Evolutionary conservation across 2,329 filamentous ascomycete genomes (phyloP).

Genomic region (Proliferodiscus dingleyae): DNA sequence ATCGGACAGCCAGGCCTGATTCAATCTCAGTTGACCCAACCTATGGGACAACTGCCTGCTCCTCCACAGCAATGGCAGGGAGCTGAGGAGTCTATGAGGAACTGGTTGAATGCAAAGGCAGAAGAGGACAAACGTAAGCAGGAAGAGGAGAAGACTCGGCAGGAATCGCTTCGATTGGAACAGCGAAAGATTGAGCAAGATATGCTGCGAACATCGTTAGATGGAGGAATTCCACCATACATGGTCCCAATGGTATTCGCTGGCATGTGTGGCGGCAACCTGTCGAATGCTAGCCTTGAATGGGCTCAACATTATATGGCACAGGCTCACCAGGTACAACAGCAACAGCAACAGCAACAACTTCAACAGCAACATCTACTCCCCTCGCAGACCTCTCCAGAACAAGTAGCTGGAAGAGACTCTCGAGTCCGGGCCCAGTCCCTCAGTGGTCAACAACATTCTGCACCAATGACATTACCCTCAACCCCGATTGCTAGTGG

Average conservation of each 20-base stretch:
- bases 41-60: conserved; percentile 53
- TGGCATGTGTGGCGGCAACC: conserved; percentile 59
- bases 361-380: conserved; percentile 39
- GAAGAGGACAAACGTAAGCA: conserved; percentile 71
- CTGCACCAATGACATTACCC: conserved; percentile 26
- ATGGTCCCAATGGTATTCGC: conserved; percentile 73
- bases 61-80: conserved; percentile 62
- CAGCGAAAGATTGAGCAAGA: conserved; percentile 68
- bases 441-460: conserved; percentile 22
- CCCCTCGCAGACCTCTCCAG: conserved; percentile 46
- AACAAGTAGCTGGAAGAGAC: conserved; percentile 51
- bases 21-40: conserved; percentile 28
- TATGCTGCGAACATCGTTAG: conserved; percentile 64
- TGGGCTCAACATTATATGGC: conserved; percentile 64
- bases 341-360: conserved; percentile 28
- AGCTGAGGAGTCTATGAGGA: conserved; percentile 65
- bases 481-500: conserved; percentile 28
- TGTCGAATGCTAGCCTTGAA: conserved; percentile 59
- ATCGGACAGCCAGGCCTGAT: conserved; percentile 33
- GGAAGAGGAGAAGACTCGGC: conserved; percentile 64
- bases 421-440: conserved; percentile 34
- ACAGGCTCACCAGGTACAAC: conserved; percentile 45
- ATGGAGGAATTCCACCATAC: conserved; percentile 65
- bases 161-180: conserved; percentile 63
- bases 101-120: conserved; percentile 64